Conservation (phyloP, 2,329 filamentous ascomycete species). For the Aspergillus ibericus region DNA sequence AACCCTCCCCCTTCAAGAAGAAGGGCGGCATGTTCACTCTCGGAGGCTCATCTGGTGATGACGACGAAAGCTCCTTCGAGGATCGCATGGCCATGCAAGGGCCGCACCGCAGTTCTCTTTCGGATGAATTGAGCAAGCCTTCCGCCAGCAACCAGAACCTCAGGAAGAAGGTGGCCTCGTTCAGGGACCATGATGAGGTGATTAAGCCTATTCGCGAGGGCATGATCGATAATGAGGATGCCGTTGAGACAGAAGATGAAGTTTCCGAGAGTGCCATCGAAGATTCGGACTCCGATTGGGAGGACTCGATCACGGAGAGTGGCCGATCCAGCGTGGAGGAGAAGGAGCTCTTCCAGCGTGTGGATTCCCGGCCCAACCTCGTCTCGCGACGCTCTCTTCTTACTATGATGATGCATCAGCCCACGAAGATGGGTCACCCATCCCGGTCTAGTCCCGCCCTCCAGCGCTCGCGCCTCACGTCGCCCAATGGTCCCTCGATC, state of each 20-base stretch:
- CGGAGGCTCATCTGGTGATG: slow-evolving; percentile 83
- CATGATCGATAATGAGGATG: slow-evolving; percentile 55
- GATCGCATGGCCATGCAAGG: slow-evolving; percentile 57
- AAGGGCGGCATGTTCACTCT: slow-evolving; percentile 68
- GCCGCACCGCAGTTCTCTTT: slow-evolving; percentile 55
- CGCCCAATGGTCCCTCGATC: slow-evolving; percentile 66
- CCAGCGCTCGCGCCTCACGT: slow-evolving; percentile 61
- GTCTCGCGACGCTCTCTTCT: slow-evolving; percentile 85
- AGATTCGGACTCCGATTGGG: slow-evolving; percentile 63
- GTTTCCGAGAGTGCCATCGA: slow-evolving; percentile 82
- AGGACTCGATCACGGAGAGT: slow-evolving; percentile 73
- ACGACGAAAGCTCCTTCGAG: slow-evolving; percentile 74
- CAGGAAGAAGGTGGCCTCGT: slow-evolving; percentile 76
- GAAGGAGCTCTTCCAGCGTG: slow-evolving; percentile 78
- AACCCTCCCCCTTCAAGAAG: slow-evolving; percentile 57
- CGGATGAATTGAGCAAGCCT: slow-evolving; percentile 53
- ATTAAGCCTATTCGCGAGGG: slow-evolving; percentile 63
- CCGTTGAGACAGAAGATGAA: slow-evolving; percentile 63
- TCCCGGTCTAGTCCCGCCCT: slow-evolving; percentile 46
- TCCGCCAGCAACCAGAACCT: slow-evolving; percentile 28
- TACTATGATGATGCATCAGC: slow-evolving; percentile 83
- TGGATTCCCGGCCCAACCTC: slow-evolving; percentile 83
- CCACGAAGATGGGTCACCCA: slow-evolving; percentile 68
- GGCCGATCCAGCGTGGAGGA: slow-evolving; percentile 81
- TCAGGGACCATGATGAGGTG: slow-evolving; percentile 72